Conservation (phyloP, 2,329 filamentous ascomycete genomes). For the Aspergillus sp. region DNA sequence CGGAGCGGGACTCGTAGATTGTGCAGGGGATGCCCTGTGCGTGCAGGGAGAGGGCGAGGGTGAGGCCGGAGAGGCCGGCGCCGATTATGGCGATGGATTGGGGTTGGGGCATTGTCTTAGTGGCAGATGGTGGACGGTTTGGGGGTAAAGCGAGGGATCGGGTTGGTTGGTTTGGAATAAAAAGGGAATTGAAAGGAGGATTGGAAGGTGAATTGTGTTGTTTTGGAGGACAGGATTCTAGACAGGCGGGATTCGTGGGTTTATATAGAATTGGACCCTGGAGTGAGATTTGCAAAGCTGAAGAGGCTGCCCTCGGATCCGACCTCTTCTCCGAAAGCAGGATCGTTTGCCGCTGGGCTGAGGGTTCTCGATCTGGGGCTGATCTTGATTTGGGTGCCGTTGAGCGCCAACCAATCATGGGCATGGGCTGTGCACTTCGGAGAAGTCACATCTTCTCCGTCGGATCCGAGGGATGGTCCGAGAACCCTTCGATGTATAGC, state of each 20-base stretch:
- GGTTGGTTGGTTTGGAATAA: neutral
- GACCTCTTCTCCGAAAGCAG: neutral
- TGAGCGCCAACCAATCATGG: too few relatives aligned
- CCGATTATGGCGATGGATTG: conserved; percentile 51
- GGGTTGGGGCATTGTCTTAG: too few relatives aligned
- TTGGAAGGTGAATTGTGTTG: too few relatives aligned
- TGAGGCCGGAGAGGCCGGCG: conserved; percentile 57
- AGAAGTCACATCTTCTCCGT: neutral
- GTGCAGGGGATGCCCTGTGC: conserved; percentile 54
- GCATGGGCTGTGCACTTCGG: neutral
- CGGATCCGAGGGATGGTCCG: neutral
- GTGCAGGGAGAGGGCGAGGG: conserved; percentile 60
- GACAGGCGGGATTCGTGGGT: neutral
- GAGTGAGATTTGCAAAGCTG: neutral
- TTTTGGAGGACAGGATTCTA: too few relatives aligned
- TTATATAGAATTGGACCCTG: neutral
- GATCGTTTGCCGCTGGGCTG: neutral
- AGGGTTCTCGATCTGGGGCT: too few relatives aligned
- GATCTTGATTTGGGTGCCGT: too few relatives aligned
- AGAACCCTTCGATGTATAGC: neutral
- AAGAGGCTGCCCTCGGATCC: neutral
- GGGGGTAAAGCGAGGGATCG: too few relatives aligned
- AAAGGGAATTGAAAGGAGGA: too few relatives aligned
- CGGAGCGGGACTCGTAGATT: conserved; percentile 57
- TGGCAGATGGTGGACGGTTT: neutral